Conservation (phyloP, 2,329 filamentous ascomycete genomes). For the Lachnellula willkommii region DNA sequence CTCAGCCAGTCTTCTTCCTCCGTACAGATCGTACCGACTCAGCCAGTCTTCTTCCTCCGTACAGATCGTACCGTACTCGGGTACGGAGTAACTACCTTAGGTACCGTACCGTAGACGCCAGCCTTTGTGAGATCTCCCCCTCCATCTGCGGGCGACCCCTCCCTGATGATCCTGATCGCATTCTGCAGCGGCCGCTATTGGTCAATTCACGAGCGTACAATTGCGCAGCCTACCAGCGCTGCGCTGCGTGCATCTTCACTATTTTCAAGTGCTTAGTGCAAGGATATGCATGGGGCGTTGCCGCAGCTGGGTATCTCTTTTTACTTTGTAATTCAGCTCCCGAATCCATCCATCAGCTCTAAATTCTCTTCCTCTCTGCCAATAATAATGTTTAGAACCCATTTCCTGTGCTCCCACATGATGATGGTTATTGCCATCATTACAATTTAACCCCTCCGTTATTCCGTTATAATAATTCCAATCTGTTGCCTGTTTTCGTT, state of each 20-base stretch:
- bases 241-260: not conserved
- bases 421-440: not conserved
- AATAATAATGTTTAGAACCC: not conserved
- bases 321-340: not conserved
- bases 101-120: not conserved
- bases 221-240: not conserved
- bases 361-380: not conserved
- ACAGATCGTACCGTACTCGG: no score
- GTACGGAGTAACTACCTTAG: no score
- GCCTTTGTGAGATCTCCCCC: not conserved
- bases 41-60: not conserved
- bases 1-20: not conserved
- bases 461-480: not conserved
- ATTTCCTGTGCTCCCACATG: not conserved
- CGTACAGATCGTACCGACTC: not conserved
- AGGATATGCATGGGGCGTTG: not conserved
- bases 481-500: not conserved
- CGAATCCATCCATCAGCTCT: not conserved
- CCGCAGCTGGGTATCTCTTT: not conserved
- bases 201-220: slow-evolving; percentile 10
- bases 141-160: not conserved
- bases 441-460: not conserved
- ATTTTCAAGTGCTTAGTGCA: not conserved
- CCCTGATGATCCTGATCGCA: no score
- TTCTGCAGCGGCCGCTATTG: not conserved